Base-by-base conservation (phyloP, 257 asterid genomes). In the Nicotiana knightiana region DNA sequence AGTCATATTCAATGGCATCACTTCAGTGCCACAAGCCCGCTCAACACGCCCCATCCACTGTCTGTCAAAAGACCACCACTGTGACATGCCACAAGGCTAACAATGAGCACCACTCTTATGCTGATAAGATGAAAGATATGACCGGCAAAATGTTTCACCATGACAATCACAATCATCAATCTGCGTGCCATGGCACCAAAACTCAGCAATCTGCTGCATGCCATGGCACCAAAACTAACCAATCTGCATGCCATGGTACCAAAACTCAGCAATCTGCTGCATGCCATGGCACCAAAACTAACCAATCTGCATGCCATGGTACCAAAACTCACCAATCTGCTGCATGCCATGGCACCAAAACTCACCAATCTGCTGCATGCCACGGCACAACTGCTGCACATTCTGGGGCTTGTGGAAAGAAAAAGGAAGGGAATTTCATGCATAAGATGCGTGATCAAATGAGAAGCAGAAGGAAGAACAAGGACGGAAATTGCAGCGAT, bases 371-470 rank as follows among this genome's bases (percentile, higher is more conserved):
- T 32, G 9, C 76, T 37, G 76, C 76, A 67, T 9, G 62, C 62
- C 46, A 73, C 26, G 79, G 79, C 63, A 48, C 79, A 12, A 53
- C 6, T 13, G 57, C 57, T 53, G 1, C 57, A 0, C 57, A 53
- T 53, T 18, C 57, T 53, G 18, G 57, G 57, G 57, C 57, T 53
- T 53, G 57, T 53, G 57, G 57, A 12, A 12, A 53, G 2, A 73
- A 81, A 77, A 81, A 18, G 83, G 76, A 81, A 81, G 78, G 76
- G 26, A 53, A 55, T 54, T 30, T 81, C 51, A 70, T 81, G 78
- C 66, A 65, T 55, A 81, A 65, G 78, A 65, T 81, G 28, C 63
- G 76, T 30, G 17, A 26, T 57, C 55, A 81, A 64, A 66, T 81
- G 78, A 81, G 53, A 37, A 51, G 9, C 65, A 28, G 83, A 67